phyloP scores from a whole-genome alignment of 2,329 filamentous ascomycete species.

The Penicillium sp. region DNA sequence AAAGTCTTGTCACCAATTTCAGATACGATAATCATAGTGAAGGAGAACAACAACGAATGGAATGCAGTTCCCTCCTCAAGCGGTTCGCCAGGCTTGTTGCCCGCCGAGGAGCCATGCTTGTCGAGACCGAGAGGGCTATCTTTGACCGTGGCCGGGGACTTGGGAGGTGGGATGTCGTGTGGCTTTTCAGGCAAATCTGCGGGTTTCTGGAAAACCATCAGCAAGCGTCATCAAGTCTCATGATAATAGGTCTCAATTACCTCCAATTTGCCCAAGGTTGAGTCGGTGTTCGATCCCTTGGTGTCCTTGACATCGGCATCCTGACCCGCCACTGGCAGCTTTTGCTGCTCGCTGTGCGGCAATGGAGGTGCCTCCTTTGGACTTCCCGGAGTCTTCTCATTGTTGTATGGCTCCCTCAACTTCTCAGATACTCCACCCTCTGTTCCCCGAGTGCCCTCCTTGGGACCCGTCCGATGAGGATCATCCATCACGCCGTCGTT shows the following conservation, averaged over 20 bases:
- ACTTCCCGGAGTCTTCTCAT: conserved; percentile 68
- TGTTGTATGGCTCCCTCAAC: conserved; percentile 64
- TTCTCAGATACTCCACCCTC: conserved; percentile 85
- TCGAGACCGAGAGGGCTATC: conserved; percentile 28
- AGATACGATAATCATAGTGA: conserved; percentile 95
- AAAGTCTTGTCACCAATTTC: conserved; percentile 99
- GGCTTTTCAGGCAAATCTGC: conserved; percentile 69
- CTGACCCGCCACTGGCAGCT: conserved; percentile 50
- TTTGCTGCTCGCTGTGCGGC: conserved; percentile 70
- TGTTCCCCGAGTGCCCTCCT: conserved; percentile 77
- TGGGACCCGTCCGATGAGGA: conserved; percentile 63
- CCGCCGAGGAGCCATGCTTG: conserved; percentile 28
- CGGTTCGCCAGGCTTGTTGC: too few relatives aligned
- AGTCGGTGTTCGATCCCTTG: too few relatives aligned
- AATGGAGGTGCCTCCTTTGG: conserved; percentile 78
- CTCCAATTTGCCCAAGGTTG: too few relatives aligned
- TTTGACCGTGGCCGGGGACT: conserved; percentile 45
- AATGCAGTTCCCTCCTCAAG: too few relatives aligned
- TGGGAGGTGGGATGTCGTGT: conserved; percentile 61
- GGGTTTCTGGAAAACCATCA: conserved; percentile 66
- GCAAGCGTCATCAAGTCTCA: too few relatives aligned
- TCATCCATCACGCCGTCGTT: conserved; percentile 89
- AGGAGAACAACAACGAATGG: too few relatives aligned
- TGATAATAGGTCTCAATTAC: too few relatives aligned
- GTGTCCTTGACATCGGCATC: too few relatives aligned